These are phyloP conservation scores for Aspergillus sp. DNA, from an alignment of 2,329 filamentous ascomycete species.

Conservation along the genomic window DNA sequence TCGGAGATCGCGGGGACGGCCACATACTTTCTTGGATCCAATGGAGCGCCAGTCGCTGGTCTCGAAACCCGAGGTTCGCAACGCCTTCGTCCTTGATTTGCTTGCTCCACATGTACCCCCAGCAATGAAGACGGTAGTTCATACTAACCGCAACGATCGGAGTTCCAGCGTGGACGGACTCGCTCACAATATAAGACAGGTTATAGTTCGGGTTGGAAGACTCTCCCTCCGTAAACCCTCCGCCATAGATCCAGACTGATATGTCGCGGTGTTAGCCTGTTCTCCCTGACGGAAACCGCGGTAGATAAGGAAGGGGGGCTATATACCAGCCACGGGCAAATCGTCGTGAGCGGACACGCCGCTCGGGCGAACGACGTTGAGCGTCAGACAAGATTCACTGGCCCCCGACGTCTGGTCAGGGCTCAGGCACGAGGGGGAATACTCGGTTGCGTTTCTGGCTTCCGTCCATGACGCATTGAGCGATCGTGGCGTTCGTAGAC, in stretches of 20 bases:
- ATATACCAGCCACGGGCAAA: too few species aligned
- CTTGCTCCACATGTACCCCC: constrained; percentile 50
- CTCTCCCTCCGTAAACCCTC: constrained; percentile 45
- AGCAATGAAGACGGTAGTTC: constrained; percentile 52
- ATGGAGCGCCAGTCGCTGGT: constrained; percentile 27
- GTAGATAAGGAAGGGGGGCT: not conserved
- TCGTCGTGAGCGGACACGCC: not conserved
- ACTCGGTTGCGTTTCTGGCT: constrained; percentile 6
- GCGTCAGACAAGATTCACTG: constrained; percentile 21
- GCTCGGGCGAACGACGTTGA: constrained; percentile 21
- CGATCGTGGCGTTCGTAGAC: constrained; percentile 7
- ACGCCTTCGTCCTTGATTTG: constrained; percentile 20
- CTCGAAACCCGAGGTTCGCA: constrained; percentile 30
- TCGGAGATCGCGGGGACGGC: too few species aligned
- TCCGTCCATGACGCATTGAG: constrained; percentile 11
- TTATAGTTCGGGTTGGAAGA: constrained; percentile 50
- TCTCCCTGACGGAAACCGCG: constrained; percentile 12
- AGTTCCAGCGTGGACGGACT: constrained; percentile 48
- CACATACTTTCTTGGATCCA: constrained; percentile 14
- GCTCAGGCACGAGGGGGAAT: constrained; percentile 3
- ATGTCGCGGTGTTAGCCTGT: too few species aligned
- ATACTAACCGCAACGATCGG: constrained; percentile 52
- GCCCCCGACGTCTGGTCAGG: constrained; percentile 6
- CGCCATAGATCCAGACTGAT: constrained; percentile 27
- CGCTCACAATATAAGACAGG: constrained; percentile 56